Percentiles rank a stretch among this genome's conserved stretches.
phyloP scores from a whole-genome alignment of 768 basidiomycete species.

The Boletus sensibilis region DNA sequence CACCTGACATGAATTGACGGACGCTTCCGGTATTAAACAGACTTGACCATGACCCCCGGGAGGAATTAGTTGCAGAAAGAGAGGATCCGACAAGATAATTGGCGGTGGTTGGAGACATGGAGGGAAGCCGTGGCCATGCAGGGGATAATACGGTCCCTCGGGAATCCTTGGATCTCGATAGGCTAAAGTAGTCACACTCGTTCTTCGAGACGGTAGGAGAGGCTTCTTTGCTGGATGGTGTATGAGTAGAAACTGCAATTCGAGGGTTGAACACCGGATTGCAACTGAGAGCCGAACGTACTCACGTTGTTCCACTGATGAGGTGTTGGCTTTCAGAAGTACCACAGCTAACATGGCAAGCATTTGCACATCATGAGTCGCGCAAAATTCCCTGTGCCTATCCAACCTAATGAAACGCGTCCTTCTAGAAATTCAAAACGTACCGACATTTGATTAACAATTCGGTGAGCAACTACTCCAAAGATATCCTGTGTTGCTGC shows the following conservation, averaged over 20 bases:
- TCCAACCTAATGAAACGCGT: not conserved
- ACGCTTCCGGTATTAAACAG: conserved; percentile 66
- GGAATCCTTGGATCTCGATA: conserved; percentile 36
- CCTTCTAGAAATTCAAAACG: not conserved
- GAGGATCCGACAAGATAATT: conserved; percentile 39
- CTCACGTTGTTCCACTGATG: conserved; percentile 18
- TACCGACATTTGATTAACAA: conserved; percentile 51
- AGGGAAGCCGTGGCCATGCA: conserved; percentile 50
- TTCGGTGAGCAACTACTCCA: conserved; percentile 31
- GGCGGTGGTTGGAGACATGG: conserved; percentile 41
- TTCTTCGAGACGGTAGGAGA: conserved; percentile 23
- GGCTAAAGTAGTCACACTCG: conserved; percentile 60
- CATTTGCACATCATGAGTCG: conserved; percentile 72
- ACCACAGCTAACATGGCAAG: conserved; percentile 73
- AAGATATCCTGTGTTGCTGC: conserved; percentile 24
- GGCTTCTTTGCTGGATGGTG: conserved; percentile 20
- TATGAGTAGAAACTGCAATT: not conserved
- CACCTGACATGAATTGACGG: conserved; percentile 65
- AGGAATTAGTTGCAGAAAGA: conserved; percentile 56
- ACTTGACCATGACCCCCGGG: conserved; percentile 80
- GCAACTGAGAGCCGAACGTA: not conserved
- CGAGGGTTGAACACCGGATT: not conserved
- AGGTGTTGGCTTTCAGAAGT: conserved; percentile 49
- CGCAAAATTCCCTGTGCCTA: conserved; percentile 45
- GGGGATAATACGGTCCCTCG: conserved; percentile 46